phyloP scores from a whole-genome alignment of 176 grass and related monocot genomes.

The Thalia dealbata region DNA sequence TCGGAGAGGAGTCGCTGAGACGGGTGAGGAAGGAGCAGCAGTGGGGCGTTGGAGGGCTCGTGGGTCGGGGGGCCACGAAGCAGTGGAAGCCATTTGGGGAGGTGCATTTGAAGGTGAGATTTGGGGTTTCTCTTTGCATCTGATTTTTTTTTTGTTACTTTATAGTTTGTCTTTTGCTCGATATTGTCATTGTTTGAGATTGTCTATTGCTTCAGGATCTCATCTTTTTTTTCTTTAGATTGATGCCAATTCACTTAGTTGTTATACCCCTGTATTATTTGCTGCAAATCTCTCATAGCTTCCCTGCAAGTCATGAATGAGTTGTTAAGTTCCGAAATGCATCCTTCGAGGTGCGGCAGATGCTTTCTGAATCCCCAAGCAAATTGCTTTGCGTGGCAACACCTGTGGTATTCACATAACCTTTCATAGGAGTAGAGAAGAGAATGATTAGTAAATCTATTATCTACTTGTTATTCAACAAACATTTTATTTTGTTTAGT shows the following conservation, averaged over 20 bases:
- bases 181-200: background rate
- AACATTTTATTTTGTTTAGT: too few species aligned
- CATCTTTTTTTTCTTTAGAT: background rate
- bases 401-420: background rate
- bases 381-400: background rate
- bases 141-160: background rate
- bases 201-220: background rate
- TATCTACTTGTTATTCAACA: too few species aligned
- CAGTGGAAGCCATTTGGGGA: constrained; percentile 82
- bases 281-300: background rate
- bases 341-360: background rate
- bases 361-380: too few species aligned
- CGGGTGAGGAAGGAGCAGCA: constrained; percentile 30
- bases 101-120: constrained; percentile 88
- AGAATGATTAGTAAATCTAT: too few species aligned
- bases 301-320: background rate
- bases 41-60: constrained; percentile 19
- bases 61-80: constrained; percentile 31
- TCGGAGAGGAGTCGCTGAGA: constrained; percentile 56
- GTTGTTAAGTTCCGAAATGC: background rate
- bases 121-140: background rate
- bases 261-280: background rate
- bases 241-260: background rate
- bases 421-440: too few species aligned
- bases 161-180: background rate